phyloP scores from a whole-genome alignment of 2,329 filamentous ascomycete genomes.

The Fonsecaea erecta region DNA sequence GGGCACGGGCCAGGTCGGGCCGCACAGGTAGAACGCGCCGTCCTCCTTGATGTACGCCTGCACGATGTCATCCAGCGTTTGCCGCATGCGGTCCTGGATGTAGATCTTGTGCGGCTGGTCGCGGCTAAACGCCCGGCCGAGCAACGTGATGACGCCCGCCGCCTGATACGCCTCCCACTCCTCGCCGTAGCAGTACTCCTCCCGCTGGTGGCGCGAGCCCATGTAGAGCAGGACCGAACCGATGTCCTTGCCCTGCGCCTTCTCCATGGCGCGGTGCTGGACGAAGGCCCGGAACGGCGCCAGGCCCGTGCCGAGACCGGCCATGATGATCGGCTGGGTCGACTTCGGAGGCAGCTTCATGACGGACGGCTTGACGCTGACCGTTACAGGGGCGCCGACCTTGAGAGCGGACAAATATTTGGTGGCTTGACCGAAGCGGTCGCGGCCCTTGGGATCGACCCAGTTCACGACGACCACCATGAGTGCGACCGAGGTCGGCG shows the following conservation, averaged over 20 bases:
- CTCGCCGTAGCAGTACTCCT: conserved; percentile 98
- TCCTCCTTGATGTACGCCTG: conserved; percentile 85
- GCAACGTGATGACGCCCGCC: conserved; percentile 89
- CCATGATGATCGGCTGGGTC: conserved; percentile 96
- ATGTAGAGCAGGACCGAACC: conserved; percentile 94
- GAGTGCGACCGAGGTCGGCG: conserved; percentile 83
- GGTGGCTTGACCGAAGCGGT: conserved; percentile 90
- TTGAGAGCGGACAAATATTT: conserved; percentile 80
- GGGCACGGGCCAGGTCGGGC: conserved; percentile 96
- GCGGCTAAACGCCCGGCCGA: conserved; percentile 92
- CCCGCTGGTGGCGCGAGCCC: conserved; percentile 93
- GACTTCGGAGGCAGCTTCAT: conserved; percentile 95
- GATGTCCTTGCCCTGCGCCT: conserved; percentile 94
- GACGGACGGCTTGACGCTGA: conserved; percentile 94
- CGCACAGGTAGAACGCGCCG: conserved; percentile 95
- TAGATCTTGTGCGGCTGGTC: conserved; percentile 99
- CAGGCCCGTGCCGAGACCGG: conserved; percentile 94
- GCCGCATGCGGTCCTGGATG: conserved; percentile 96
- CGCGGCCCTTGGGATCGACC: conserved; percentile 85
- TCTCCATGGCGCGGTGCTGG: conserved; percentile 97
- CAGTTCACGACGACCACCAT: conserved; percentile 98
- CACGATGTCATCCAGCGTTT: conserved; percentile 80
- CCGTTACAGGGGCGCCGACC: conserved; percentile 79
- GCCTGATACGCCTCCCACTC: conserved; percentile 99
- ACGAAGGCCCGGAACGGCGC: conserved; percentile 99